Conservation (phyloP, 2,329 filamentous ascomycete species). For the Lasiodiplodia gonubiensis region DNA sequence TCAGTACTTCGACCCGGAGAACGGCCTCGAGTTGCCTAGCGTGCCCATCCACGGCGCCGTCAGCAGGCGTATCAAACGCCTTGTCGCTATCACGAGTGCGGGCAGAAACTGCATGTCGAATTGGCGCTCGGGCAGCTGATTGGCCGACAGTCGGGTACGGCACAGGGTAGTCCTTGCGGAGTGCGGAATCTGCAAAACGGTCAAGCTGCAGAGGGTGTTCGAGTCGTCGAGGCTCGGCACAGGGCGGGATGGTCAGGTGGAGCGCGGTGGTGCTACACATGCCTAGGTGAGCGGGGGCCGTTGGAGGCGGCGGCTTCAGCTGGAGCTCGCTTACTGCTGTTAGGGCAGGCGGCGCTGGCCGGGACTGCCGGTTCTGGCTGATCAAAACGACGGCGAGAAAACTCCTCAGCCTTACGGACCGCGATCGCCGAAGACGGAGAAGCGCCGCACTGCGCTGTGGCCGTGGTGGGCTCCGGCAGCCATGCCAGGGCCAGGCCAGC, state of each 20-base stretch:
- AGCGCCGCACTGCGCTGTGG: background rate
- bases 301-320: background rate
- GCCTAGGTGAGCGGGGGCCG: background rate
- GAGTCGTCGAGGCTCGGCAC: conserved; percentile 3
- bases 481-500: conserved; percentile 12
- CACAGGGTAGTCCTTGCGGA: conserved; percentile 13
- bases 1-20: background rate
- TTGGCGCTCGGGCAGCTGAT: background rate
- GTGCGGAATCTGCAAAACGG: conserved; percentile 12
- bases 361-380: background rate
- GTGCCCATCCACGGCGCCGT: background rate
- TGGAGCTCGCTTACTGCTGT: conserved; percentile 6
- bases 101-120: conserved; percentile 1
- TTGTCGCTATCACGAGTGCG: conserved; percentile 12
- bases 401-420: conserved; percentile 28
- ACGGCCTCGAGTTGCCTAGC: background rate
- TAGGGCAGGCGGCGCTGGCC: background rate
- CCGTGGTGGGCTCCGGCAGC: background rate
- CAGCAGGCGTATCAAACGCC: conserved; percentile 16
- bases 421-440: conserved; percentile 26
- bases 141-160: background rate
- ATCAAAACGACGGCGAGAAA: background rate
- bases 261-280: background rate
- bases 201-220: background rate
- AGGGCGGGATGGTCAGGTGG: conserved; percentile 12